Conservation (phyloP, 2,329 filamentous ascomycete species). For the Hortaea werneckii region DNA sequence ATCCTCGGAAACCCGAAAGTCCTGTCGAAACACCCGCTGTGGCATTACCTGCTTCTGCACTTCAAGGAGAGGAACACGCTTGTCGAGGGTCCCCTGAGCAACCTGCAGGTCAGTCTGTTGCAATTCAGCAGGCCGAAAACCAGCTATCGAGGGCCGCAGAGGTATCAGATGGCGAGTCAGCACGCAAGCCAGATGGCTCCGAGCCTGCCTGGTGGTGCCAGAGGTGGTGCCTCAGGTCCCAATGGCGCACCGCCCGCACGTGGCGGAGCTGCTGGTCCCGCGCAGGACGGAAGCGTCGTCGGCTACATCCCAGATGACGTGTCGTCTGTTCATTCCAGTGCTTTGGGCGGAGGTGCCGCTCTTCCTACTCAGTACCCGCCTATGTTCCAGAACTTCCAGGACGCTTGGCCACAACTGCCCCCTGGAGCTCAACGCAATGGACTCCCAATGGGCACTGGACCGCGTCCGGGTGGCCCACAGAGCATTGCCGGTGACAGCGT, state of each 20-base stretch:
- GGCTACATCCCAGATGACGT: slow-evolving; percentile 97
- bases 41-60: slow-evolving; percentile 89
- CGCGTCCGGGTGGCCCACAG: slow-evolving; percentile 14
- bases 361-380: slow-evolving; percentile 69
- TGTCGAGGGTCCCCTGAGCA: slow-evolving; percentile 88
- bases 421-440: slow-evolving; percentile 53
- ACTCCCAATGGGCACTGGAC: slow-evolving; percentile 2
- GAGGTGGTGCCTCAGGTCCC: slow-evolving; percentile 14
- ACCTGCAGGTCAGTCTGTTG: slow-evolving; percentile 87
- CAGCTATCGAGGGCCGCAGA: slow-evolving; percentile 78
- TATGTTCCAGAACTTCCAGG: slow-evolving; percentile 91
- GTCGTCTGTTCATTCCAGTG: slow-evolving; percentile 89
- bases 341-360: slow-evolving; percentile 55
- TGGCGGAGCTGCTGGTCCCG: slow-evolving; percentile 23
- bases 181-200: slow-evolving; percentile 51
- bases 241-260: slow-evolving; percentile 20
- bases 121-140: slow-evolving; percentile 94
- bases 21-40: slow-evolving; percentile 91
- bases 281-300: slow-evolving; percentile 73
- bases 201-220: slow-evolving; percentile 19
- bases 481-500: slow-evolving; percentile 88
- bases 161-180: slow-evolving; percentile 71
- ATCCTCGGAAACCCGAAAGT: slow-evolving; percentile 98
- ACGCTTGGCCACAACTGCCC: slow-evolving; percentile 71
- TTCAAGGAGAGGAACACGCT: slow-evolving; percentile 96